These are phyloP conservation scores for Metarhizium album DNA, from an alignment of 2,329 filamentous ascomycete genomes.

Conservation along the genomic window DNA sequence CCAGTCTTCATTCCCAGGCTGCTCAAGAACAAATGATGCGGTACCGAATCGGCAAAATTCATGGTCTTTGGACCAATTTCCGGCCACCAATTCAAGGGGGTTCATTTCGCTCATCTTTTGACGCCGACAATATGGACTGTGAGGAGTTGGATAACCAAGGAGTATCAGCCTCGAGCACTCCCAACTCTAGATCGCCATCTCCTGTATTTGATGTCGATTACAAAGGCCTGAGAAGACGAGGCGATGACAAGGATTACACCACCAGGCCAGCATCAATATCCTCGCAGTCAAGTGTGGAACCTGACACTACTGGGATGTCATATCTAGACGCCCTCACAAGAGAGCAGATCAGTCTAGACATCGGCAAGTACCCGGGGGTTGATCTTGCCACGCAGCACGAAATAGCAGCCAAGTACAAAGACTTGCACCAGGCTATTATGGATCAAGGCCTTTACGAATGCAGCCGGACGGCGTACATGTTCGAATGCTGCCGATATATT, in stretches of 20 bases:
- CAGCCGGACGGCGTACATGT: conserved; percentile 68
- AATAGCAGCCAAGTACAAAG: conserved; percentile 74
- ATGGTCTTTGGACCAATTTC: conserved; percentile 81
- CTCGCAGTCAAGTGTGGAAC: conserved; percentile 47
- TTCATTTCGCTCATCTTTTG: conserved; percentile 45
- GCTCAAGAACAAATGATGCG: conserved; percentile 65
- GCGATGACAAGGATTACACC: not conserved
- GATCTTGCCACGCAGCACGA: conserved; percentile 62
- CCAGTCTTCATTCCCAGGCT: conserved; percentile 71
- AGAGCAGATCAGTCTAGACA: conserved; percentile 63
- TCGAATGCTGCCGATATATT: conserved; percentile 64
- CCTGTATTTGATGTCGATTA: conserved; percentile 35
- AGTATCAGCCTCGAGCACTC: conserved; percentile 29
- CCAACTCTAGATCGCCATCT: conserved; percentile 42
- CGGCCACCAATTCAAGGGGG: conserved; percentile 86
- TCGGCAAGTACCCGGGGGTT: conserved; percentile 69
- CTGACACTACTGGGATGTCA: conserved; percentile 35
- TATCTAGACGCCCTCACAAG: conserved; percentile 61
- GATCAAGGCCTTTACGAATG: conserved; percentile 73
- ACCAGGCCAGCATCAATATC: not conserved
- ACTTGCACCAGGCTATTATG: conserved; percentile 59
- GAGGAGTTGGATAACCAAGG: conserved; percentile 9
- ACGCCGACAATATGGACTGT: conserved; percentile 20
- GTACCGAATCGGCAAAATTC: conserved; percentile 74
- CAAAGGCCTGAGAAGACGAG: conserved; percentile 20